Conservation (phyloP, 176 grass and related monocot genomes). For the Pontederia crassipes region DNA sequence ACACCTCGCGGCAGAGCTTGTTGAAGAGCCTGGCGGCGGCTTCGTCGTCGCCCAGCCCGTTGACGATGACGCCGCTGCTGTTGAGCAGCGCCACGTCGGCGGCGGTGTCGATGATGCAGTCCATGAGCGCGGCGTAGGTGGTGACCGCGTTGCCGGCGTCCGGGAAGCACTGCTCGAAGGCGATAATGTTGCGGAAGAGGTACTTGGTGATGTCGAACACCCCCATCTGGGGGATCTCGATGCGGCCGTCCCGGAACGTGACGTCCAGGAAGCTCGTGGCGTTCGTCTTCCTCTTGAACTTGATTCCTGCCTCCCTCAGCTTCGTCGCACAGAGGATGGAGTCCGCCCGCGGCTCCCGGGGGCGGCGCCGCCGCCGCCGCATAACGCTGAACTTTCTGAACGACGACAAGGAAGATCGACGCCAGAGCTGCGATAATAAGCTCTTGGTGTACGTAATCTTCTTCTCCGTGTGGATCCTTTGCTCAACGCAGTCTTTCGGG, state of each 20-base stretch:
- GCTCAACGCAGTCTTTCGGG: neutral
- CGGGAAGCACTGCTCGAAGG: constrained; percentile 16
- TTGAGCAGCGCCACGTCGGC: neutral
- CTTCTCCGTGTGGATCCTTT: neutral
- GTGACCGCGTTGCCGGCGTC: neutral
- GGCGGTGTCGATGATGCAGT: neutral
- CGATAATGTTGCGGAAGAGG: constrained; percentile 10
- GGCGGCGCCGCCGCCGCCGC: neutral
- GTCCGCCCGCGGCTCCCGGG: neutral
- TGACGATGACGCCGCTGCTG: neutral
- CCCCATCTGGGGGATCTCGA: constrained; percentile 9
- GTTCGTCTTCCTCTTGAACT: constrained; percentile 3
- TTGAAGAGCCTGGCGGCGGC: neutral
- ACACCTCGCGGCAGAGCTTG: neutral
- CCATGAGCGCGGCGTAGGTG: constrained; percentile 3
- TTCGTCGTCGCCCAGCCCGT: neutral
- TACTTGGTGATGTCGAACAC: neutral
- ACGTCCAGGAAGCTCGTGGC: constrained; percentile 8
- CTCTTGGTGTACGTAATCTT: neutral
- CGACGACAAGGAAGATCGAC: neutral
- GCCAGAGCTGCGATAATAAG: neutral
- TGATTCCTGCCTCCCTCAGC: neutral
- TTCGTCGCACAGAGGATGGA: constrained; percentile 2
- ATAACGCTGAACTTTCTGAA: neutral
- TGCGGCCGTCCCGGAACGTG: neutral